A percentile compares a stretch with the other conserved stretches of the same genome.
phyloP scores from a whole-genome alignment of 208 protist genomes.

The Leishmania guyanensis region DNA sequence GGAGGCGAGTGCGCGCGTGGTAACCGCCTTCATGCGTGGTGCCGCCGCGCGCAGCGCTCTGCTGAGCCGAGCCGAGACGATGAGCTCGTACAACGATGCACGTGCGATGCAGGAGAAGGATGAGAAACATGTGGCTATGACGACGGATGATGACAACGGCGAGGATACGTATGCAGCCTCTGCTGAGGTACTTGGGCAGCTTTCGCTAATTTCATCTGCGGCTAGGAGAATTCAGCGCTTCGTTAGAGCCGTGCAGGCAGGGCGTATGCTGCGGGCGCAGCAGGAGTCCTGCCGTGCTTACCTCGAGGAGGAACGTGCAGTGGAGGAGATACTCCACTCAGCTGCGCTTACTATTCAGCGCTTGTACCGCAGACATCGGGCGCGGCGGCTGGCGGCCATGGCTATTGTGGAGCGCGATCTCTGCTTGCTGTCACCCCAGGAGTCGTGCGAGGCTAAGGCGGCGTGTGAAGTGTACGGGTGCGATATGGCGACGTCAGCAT shows the following conservation, averaged over 20 bases:
- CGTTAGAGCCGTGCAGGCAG: slow-evolving; percentile 18
- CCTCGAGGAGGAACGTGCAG: slow-evolving; percentile 29
- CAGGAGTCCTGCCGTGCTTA: slow-evolving; percentile 16
- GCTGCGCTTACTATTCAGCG: slow-evolving; percentile 55
- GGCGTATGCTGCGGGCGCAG: slow-evolving; percentile 14
- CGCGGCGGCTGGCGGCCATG: slow-evolving; percentile 33
- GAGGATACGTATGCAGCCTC: not conserved
- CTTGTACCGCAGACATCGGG: slow-evolving; percentile 48
- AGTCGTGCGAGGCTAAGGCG: slow-evolving; percentile 14
- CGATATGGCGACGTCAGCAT: not conserved
- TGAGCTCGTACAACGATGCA: slow-evolving; percentile 13
- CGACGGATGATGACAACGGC: not conserved
- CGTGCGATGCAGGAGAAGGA: slow-evolving; percentile 13
- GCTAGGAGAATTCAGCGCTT: slow-evolving; percentile 37
- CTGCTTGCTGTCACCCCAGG: slow-evolving; percentile 20
- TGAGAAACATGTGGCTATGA: not conserved
- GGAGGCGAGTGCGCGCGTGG: slow-evolving; percentile 8
- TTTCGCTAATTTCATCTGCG: slow-evolving; percentile 1
- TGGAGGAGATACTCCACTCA: slow-evolving; percentile 36
- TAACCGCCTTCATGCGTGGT: slow-evolving; percentile 24
- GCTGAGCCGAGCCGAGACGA: not conserved
- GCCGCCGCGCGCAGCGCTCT: slow-evolving; percentile 14
- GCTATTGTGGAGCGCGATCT: slow-evolving; percentile 25
- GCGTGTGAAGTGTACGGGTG: not conserved
- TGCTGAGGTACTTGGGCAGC: not conserved